Percentiles rank a stretch among this genome's conserved stretches.
phyloP scores from a whole-genome alignment of 352 stramenopile species.

The Globisporangium acanthophoron region DNA sequence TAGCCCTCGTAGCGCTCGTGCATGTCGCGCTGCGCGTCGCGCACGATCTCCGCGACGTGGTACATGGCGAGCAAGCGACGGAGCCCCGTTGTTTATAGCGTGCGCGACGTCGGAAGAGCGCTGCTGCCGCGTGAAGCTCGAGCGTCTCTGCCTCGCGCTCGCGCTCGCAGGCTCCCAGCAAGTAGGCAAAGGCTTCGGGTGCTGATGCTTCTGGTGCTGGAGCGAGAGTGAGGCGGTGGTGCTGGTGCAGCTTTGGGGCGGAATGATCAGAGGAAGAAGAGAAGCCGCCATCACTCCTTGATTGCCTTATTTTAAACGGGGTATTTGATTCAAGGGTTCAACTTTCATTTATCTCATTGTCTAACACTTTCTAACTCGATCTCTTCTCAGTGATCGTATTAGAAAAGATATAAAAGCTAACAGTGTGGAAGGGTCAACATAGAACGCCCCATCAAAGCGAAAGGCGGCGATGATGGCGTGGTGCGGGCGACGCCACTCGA shows the following conservation, averaged over 20 bases:
- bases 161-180: too few relatives aligned
- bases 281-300: too few relatives aligned
- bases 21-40: constrained; percentile 75
- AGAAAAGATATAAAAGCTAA: background rate
- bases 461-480: constrained; percentile 9
- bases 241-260: background rate
- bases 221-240: background rate
- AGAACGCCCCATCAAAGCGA: background rate
- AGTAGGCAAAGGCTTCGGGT: too few relatives aligned
- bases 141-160: too few relatives aligned
- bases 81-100: too few relatives aligned
- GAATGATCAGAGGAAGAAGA: background rate
- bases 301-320: too few relatives aligned
- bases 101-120: too few relatives aligned
- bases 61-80: constrained; percentile 38
- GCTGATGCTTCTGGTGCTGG: too few relatives aligned
- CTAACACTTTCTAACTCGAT: background rate
- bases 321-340: background rate
- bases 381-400: background rate
- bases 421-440: background rate
- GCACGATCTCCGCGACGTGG: constrained; percentile 79
- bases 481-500: constrained; percentile 5
- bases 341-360: background rate
- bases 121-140: too few relatives aligned
- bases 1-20: constrained; percentile 56